Evolutionary conservation across 169 alveolate genomes (phyloP), one percentile per base, ranked within the genome.

Genomic region (Plasmodium billcollinsi): DNA sequence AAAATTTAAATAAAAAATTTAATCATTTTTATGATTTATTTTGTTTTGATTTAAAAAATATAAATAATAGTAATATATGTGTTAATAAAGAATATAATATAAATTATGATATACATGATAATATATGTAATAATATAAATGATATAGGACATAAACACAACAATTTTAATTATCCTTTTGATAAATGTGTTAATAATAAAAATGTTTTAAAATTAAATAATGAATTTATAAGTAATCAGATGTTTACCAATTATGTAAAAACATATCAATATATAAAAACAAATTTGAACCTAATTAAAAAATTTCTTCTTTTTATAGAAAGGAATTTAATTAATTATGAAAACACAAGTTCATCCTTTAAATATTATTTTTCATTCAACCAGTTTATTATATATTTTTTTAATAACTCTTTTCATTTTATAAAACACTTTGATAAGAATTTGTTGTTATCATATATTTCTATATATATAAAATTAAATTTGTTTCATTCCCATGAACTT

Each of bases 361-460:
- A 83, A 63, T 11, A 2, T 21, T 83, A 20, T 83, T 83, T 83
- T 50, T 49, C 80, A 61, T 73, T 83, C 24, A 50, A 83, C 61
- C 69, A 83, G 39, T 83, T 83, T 83, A 39, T 83, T 69, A 54
- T 83, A 29, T 83, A 83, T 69, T 83, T 83, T 70, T 83, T 83
- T 83, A 83, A 67, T 83, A 58, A 83, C 59, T 69, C 83, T 33
- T 69, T 83, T 47, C 83, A 61, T 29, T 83, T 52, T 29, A 59
- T 83, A 39, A 63, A 83, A n/a, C 54, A 26, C 45, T 83, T 83
- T 47, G 91, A 83, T 83, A 56, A 58, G 18, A 69, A 83, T 9
- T 73, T 83, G 26, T 43, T 83, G 21, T 15, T 11, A 20, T 69
- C 29, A 33, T 83, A 83, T 69, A 43, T 47, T n/a, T 50, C 56